A percentile compares a stretch with the other conserved stretches of the same genome.
phyloP scores from a whole-genome alignment of 371 early-diverging fungal species.

The Mortierella polycephala region DNA sequence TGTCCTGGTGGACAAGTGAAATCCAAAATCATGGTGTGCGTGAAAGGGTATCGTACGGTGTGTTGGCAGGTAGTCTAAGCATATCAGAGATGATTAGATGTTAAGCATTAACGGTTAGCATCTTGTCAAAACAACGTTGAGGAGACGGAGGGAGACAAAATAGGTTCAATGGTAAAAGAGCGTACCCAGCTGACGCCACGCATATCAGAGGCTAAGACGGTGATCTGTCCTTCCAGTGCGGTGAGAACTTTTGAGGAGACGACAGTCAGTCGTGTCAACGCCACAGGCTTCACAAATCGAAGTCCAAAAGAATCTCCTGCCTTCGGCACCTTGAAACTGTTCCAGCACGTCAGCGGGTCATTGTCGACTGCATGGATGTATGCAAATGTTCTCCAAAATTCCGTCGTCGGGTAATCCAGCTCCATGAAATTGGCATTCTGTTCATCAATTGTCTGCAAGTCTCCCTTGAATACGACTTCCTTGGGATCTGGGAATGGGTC shows the following conservation, averaged over 20 bases:
- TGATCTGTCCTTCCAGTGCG: conserved; percentile 21
- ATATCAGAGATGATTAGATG: too few species aligned
- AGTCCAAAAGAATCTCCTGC: conserved; percentile 66
- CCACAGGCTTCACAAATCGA: conserved; percentile 58
- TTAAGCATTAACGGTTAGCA: too few species aligned
- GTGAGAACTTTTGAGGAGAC: conserved; percentile 23
- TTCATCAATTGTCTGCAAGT: conserved; percentile 57
- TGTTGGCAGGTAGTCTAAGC: conserved; percentile 25
- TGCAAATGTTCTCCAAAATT: conserved; percentile 59
- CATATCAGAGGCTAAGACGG: conserved; percentile 27
- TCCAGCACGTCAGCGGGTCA: conserved; percentile 68
- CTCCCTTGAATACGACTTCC: conserved; percentile 51
- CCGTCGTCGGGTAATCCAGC: conserved; percentile 52
- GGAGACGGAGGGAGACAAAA: too few species aligned
- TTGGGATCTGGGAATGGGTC: conserved; percentile 64
- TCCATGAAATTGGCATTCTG: conserved; percentile 54
- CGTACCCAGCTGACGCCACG: conserved; percentile 12
- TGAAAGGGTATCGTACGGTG: conserved; percentile 25
- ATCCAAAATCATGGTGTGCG: conserved; percentile 39
- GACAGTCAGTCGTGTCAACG: conserved; percentile 17
- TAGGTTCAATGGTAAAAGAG: too few species aligned
- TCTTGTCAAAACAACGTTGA: too few species aligned
- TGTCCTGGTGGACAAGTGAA: conserved; percentile 26
- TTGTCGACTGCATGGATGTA: conserved; percentile 66
- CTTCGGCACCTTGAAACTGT: conserved; percentile 60